A percentile compares a stretch with the other conserved stretches of the same genome.
These are phyloP conservation scores for Colletotrichum sp. DNA, from an alignment of 2,329 filamentous ascomycete species.

Conservation along the genomic window DNA sequence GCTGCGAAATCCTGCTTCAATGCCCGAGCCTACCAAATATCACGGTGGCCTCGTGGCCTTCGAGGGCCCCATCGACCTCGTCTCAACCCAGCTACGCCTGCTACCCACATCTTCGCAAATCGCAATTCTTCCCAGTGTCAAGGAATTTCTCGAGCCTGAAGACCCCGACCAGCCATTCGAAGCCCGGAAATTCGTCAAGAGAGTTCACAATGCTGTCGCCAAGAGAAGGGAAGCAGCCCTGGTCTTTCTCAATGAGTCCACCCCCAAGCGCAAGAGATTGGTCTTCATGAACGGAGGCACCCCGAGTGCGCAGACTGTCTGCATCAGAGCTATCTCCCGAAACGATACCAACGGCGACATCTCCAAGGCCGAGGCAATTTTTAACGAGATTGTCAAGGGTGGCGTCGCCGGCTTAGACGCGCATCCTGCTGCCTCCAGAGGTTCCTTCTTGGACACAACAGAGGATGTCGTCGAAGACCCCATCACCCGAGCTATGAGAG, in stretches of 20 bases:
- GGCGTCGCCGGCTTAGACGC: conserved; percentile 47
- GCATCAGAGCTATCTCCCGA: conserved; percentile 59
- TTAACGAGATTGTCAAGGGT: conserved; percentile 53
- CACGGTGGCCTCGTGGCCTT: conserved; percentile 63
- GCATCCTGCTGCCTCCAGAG: neutral
- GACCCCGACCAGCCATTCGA: conserved; percentile 31
- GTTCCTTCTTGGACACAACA: neutral
- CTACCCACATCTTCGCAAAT: conserved; percentile 65
- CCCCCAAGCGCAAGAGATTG: conserved; percentile 52
- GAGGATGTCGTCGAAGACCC: conserved; percentile 45
- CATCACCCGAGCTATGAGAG: conserved; percentile 60
- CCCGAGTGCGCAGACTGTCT: conserved; percentile 57
- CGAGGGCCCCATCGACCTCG: conserved; percentile 59
- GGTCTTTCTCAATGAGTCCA: conserved; percentile 54
- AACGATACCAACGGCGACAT: conserved; percentile 55
- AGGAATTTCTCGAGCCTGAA: conserved; percentile 47
- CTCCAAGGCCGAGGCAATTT: conserved; percentile 54
- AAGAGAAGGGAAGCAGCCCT: conserved; percentile 53
- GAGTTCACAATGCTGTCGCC: conserved; percentile 54
- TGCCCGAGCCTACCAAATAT: conserved; percentile 25
- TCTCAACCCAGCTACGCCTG: conserved; percentile 64
- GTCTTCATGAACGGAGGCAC: conserved; percentile 68
- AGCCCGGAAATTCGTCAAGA: conserved; percentile 43
- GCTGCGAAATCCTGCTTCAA: neutral
- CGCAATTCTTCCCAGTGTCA: conserved; percentile 58